Evolutionary conservation across 2,329 filamentous ascomycete species (phyloP).

Genomic region (Fusarium denticulatum): DNA sequence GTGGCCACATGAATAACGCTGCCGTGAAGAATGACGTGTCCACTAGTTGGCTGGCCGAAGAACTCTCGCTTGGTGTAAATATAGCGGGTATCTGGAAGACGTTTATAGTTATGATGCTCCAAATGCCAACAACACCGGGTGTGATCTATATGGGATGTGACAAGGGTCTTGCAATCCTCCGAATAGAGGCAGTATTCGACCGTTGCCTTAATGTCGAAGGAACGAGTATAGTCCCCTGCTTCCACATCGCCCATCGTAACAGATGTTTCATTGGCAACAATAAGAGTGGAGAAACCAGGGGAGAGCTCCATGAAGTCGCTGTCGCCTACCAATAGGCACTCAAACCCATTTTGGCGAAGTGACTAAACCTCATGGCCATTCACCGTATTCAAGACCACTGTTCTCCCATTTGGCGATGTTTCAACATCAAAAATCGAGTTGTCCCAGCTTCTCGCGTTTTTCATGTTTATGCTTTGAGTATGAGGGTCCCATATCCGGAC

Average conservation of each 20-base stretch:
- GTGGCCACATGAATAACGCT: background rate
- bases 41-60: too few relatives aligned
- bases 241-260: background rate
- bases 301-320: background rate
- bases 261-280: accelerated
- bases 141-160: accelerated
- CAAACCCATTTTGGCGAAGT: accelerated
- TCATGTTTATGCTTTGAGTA: accelerated
- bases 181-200: background rate
- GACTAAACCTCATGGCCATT: accelerated
- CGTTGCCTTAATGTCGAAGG: too few relatives aligned
- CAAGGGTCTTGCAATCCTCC: background rate
- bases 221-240: accelerated
- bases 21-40: accelerated
- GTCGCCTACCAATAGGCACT: accelerated
- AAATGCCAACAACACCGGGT: accelerated
- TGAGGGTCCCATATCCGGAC: background rate
- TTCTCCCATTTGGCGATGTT: background rate
- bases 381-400: accelerated
- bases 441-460: accelerated
- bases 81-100: accelerated
- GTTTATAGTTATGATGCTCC: background rate
- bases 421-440: accelerated
- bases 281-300: accelerated
- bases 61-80: accelerated